Evolutionary conservation across 768 basidiomycete species (phyloP).

Genomic region (Exidia glandulosa): DNA sequence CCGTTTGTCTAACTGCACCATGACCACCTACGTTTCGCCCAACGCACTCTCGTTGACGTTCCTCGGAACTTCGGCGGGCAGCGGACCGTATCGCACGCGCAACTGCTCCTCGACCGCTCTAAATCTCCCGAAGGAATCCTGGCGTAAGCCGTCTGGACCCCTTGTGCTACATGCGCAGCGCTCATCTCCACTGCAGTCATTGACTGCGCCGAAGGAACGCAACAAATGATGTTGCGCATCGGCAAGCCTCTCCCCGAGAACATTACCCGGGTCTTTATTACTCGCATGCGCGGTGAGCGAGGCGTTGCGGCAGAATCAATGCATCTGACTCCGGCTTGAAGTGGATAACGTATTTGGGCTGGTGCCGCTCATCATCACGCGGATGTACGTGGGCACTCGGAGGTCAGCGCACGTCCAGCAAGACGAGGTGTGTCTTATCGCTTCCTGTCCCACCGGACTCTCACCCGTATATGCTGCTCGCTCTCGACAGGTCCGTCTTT

Average conservation of each 20-base stretch:
- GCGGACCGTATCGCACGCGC: conserved; percentile 61
- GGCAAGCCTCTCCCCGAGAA: conserved; percentile 21
- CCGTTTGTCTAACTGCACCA: no score
- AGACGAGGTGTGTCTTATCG: background rate
- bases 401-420: background rate
- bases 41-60: conserved; percentile 55
- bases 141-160: background rate
- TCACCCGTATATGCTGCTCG: background rate
- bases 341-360: conserved; percentile 73
- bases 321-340: conserved; percentile 7
- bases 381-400: conserved; percentile 12
- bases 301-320: background rate
- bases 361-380: conserved; percentile 49
- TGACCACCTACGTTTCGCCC: background rate
- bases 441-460: background rate
- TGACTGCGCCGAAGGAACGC: conserved; percentile 75
- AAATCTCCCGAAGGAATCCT: conserved; percentile 53
- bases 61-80: conserved; percentile 66
- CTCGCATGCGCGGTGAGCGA: conserved; percentile 76
- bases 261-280: conserved; percentile 65
- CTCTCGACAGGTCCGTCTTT: conserved; percentile 37
- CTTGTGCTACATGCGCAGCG: background rate
- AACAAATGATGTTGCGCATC: conserved; percentile 59
- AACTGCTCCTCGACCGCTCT: conserved; percentile 42
- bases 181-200: conserved; percentile 39